Percentiles rank a stretch among this genome's conserved stretches.
Evolutionary conservation across 768 basidiomycete species (phyloP).

Genomic region (Podaxis carcinomalis): DNA sequence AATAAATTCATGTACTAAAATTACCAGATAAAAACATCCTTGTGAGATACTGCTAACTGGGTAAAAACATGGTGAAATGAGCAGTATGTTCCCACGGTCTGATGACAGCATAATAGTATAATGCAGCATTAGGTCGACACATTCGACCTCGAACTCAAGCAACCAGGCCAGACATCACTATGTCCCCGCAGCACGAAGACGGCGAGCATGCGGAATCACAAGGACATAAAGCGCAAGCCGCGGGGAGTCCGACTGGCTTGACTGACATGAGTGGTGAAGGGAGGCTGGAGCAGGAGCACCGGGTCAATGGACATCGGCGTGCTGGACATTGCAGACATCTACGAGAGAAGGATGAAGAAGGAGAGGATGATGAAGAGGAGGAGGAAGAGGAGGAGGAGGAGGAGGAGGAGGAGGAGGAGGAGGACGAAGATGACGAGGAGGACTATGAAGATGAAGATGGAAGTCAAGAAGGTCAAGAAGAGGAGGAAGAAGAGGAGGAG

Average conservation of each 20-base stretch:
- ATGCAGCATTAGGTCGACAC: neutral
- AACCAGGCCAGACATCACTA: neutral
- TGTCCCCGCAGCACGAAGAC: slow-evolving; percentile 9
- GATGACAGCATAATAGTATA: slow-evolving; percentile 1
- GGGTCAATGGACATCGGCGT: neutral
- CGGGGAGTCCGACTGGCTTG: slow-evolving; percentile 15
- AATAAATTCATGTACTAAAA: too few relatives aligned
- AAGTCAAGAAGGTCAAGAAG: slow-evolving; percentile 47
- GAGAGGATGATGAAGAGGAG: slow-evolving; percentile 5
- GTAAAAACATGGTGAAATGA: too few relatives aligned
- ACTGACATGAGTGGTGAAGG: slow-evolving; percentile 11
- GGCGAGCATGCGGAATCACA: neutral
- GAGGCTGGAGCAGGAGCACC: neutral
- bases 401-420: slow-evolving; percentile 21
- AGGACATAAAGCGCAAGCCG: neutral
- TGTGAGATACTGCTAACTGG: too few relatives aligned
- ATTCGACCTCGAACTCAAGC: neutral
- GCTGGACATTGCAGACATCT: neutral
- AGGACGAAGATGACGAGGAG: slow-evolving; percentile 19
- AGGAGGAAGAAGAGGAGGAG: slow-evolving; percentile 83
- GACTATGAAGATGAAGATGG: slow-evolving; percentile 34
- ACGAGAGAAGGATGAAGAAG: neutral
- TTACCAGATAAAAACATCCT: too few relatives aligned
- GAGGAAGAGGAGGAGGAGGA: slow-evolving; percentile 22
- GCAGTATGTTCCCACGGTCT: slow-evolving; percentile 2